Evolutionary conservation across 345 rosid species (phyloP), one percentile per base, ranked within the genome.

Genomic region (Acer campestre): DNA sequence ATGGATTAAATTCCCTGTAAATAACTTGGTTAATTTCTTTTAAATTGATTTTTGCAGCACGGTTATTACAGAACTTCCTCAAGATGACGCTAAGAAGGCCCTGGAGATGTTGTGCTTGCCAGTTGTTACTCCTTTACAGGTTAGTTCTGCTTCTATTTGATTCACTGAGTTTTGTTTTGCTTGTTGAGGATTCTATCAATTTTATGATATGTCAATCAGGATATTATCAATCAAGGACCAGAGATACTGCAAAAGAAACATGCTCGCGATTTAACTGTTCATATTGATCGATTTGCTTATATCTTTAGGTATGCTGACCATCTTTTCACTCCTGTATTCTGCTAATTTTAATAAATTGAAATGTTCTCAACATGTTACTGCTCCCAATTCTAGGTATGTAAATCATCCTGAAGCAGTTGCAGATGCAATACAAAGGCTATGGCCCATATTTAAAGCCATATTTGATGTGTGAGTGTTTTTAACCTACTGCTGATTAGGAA

Each of bases 401-500:
- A 97, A 91, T 87, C 97, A 97, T 75, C 93, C 98, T 70, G 98
- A 88, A 83, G 98, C 98, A 29, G 99, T 97, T 71, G 99, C 99
- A 59, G 98, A 89, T 82, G 94, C 94, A 80, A 84, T 93, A 79
- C 90, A 86, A 84, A 90, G 92, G 84, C 97, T 91, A 68, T 97
- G 99, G 99, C 92, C 97, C n/a, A 75, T 97, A 40, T 88, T 97
- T 79, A 87, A 95, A 89, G 92, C 87, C 70, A 88, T 97, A 61
- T 97, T 97, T 88, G 98, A 97, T 81, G 74, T 85, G 99, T 96
- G 80, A 89, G 97, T 85, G 46, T 42, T 42, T 42, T 71, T 75
- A 12, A 75, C 68, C 58, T 73, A 71, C 70, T 66, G 13, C 64
- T 49, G 68, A 38, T 40, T 11, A 11, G 67, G 68, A 42, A 67